Conservation (phyloP, 2,329 filamentous ascomycete genomes). For the Grosmannia clavigera region DNA sequence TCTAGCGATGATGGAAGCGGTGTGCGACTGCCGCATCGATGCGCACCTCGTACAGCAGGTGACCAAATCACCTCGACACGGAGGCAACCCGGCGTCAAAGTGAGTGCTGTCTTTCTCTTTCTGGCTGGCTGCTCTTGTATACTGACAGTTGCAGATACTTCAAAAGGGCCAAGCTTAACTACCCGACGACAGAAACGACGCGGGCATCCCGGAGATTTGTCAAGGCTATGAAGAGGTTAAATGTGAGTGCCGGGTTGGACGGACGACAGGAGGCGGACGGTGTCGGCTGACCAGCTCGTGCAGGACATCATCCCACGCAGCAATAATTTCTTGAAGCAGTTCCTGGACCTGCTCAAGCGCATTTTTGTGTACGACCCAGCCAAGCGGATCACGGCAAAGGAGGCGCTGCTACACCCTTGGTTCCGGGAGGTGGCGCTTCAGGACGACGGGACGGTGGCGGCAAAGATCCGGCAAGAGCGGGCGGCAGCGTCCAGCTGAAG, state of each 20-base stretch:
- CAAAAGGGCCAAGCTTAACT: slow-evolving; percentile 52
- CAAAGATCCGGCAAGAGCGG: slow-evolving; percentile 47
- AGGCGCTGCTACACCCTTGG: slow-evolving; percentile 55
- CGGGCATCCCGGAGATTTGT: slow-evolving; percentile 54
- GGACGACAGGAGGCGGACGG: background rate
- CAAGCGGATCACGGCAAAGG: slow-evolving; percentile 53
- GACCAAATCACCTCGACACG: slow-evolving; percentile 43
- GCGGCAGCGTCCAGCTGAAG: background rate
- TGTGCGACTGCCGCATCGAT: slow-evolving; percentile 48
- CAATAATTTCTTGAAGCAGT: slow-evolving; percentile 47
- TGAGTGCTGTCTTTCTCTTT: slow-evolving; percentile 21
- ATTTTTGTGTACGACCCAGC: slow-evolving; percentile 58
- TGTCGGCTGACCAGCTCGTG: slow-evolving; percentile 10
- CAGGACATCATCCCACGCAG: slow-evolving; percentile 54
- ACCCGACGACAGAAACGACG: slow-evolving; percentile 50
- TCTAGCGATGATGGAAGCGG: slow-evolving; percentile 64
- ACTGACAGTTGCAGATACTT: slow-evolving; percentile 40
- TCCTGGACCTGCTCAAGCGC: slow-evolving; percentile 50
- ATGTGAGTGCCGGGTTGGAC: slow-evolving; percentile 26
- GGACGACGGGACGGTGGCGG: slow-evolving; percentile 56
- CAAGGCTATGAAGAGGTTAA: slow-evolving; percentile 57
- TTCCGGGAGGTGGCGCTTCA: slow-evolving; percentile 51
- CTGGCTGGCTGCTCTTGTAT: background rate
- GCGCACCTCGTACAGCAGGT: slow-evolving; percentile 43
- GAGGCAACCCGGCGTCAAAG: slow-evolving; percentile 52